Evolutionary conservation across 805 yeast species (phyloP), one percentile per base, ranked within the genome.

Genomic region (Jamesozyma gamospora): DNA sequence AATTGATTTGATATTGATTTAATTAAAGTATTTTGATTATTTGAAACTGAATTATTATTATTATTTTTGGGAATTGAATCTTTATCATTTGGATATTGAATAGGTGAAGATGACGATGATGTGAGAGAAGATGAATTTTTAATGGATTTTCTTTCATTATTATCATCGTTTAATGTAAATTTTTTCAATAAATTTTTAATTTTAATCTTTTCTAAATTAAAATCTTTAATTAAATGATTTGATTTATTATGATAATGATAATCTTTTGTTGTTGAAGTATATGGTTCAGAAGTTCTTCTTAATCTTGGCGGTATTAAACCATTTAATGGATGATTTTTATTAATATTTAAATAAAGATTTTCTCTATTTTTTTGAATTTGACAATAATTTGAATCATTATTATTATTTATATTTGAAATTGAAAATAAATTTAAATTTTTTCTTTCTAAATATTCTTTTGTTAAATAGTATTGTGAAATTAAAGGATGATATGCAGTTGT

Each of bases 401-500:
- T 15, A 12, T 13, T 31, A 12, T 15, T 12, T 31, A 9, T 31
- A 17, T 15, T n/a, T 18, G 32, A 14, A 12, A 14, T 6, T 16
- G 32, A 30, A 13, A 14, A 18, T 15, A 18, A 30, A 4, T 30
- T 5, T 7, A 14, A 12, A 3, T 24, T 17, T 19, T 17, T 39
- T 16, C 43, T 71, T 55, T 72, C 76, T 45, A 71, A 56, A 79
- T 83, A 82, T 63, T 92, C 98, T 40, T 75, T 79, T n/a, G 87
- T 94, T 48, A 92, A 69, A 55, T 75, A 80, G 57, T 92, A 92
- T 21, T 88, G 78, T 7, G 95, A 85, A 11, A 90, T 63, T 45
- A 88, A 68, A 0, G 98, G 97, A 61, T 90, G 95, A 59, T 74
- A 88, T 1, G 87, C 92, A 37, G 72, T 69, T 1, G 94, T 82